Conservation (phyloP, 768 basidiomycete species). For the Phanerochaete carnosa region DNA sequence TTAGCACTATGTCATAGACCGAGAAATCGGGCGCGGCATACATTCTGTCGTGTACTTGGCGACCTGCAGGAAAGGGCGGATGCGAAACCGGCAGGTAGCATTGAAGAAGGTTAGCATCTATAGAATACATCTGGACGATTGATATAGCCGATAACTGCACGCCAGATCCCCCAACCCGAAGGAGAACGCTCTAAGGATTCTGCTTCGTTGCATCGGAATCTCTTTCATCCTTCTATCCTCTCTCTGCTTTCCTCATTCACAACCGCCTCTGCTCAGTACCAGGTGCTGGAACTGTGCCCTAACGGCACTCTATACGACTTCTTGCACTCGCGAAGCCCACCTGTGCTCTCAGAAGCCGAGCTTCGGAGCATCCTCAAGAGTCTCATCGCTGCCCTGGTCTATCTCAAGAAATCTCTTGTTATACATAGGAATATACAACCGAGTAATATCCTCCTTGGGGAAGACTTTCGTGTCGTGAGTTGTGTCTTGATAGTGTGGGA, state of each 20-base stretch:
- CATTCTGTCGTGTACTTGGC: conserved; percentile 36
- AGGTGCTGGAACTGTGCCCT: conserved; percentile 45
- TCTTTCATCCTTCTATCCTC: conserved; percentile 49
- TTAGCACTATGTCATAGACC: conserved; percentile 39
- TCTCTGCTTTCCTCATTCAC: conserved; percentile 41
- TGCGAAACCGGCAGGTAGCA: conserved; percentile 39
- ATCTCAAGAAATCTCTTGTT: conserved; percentile 39
- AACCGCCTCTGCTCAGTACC: conserved; percentile 29
- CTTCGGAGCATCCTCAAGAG: conserved; percentile 36
- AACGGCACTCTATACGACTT: conserved; percentile 35
- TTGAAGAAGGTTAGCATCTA: conserved; percentile 36
- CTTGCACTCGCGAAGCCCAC: conserved; percentile 21
- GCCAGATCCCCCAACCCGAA: neutral
- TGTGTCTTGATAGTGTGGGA: neutral
- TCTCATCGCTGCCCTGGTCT: conserved; percentile 39
- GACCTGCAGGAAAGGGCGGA: conserved; percentile 41
- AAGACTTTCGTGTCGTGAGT: conserved; percentile 39
- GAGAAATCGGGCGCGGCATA: conserved; percentile 28
- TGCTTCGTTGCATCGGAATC: conserved; percentile 33
- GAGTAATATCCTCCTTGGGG: conserved; percentile 36
- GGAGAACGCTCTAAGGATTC: neutral
- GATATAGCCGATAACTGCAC: neutral
- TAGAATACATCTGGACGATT: neutral
- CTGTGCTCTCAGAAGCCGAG: conserved; percentile 31
- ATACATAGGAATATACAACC: conserved; percentile 43